Evolutionary conservation across 2,329 filamentous ascomycete species (phyloP).

Genomic region (Trichoderma atrobrunneum): DNA sequence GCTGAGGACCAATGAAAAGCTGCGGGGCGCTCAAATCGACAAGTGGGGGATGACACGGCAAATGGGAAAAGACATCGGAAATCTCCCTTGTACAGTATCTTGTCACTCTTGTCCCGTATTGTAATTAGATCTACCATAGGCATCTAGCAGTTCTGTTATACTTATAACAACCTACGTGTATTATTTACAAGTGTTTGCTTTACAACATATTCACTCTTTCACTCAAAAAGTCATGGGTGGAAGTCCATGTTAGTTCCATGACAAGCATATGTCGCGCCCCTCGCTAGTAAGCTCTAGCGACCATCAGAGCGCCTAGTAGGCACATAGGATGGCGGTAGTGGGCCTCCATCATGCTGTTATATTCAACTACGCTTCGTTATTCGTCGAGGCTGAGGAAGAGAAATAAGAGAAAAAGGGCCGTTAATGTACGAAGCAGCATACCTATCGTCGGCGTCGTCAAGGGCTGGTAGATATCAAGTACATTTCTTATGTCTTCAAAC

Average conservation of each 20-base stretch:
- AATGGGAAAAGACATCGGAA: conserved; percentile 12
- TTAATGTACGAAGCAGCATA: background rate
- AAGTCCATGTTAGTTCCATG: background rate
- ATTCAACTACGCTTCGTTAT: background rate
- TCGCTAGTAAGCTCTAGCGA: background rate
- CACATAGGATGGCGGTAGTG: background rate
- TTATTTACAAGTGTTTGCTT: background rate
- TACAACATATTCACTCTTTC: background rate
- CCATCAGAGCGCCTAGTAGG: background rate
- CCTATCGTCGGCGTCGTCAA: background rate
- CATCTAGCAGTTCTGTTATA: background rate
- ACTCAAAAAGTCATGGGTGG: background rate
- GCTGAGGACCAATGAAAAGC: conserved; percentile 24
- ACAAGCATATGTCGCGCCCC: background rate
- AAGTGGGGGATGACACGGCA: conserved; percentile 33
- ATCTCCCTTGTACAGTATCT: background rate
- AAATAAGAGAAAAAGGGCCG: background rate
- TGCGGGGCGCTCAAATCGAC: conserved; percentile 34
- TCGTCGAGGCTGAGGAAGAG: background rate
- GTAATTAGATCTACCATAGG: background rate
- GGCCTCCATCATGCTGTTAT: background rate
- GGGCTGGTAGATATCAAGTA: background rate
- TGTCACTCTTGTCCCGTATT: background rate
- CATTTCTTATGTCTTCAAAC: background rate
- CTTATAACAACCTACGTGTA: background rate